Percentiles rank a stretch among this genome's conserved stretches.
Conservation (phyloP, 2,329 filamentous ascomycete species). For the Fusarium denticulatum region DNA sequence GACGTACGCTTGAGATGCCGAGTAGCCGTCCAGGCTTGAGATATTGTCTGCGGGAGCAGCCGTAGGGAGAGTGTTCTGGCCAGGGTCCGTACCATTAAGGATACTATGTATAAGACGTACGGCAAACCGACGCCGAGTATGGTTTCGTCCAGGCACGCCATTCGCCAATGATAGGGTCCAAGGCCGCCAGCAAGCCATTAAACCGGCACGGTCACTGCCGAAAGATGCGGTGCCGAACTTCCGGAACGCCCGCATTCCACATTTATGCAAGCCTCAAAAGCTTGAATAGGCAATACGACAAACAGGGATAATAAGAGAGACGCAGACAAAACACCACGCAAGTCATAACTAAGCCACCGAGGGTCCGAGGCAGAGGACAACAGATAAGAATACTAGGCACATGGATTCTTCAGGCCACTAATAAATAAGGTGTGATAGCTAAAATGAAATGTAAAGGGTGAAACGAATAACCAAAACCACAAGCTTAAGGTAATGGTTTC, state of each 20-base stretch:
- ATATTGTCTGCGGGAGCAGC: conserved; percentile 16
- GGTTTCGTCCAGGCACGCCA: conserved; percentile 17
- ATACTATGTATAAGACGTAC: conserved; percentile 1
- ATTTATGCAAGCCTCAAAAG: conserved; percentile 20
- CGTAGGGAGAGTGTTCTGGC: conserved; percentile 14
- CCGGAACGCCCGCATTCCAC: conserved; percentile 33
- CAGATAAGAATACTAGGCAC: background rate
- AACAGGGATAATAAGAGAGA: background rate
- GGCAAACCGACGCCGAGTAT: conserved; percentile 35
- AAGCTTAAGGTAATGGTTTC: conserved; percentile 57
- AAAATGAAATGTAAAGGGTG: conserved; percentile 63
- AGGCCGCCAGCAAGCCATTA: conserved; percentile 28
- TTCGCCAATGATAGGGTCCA: conserved; percentile 15
- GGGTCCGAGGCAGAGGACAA: background rate
- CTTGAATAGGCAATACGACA: background rate
- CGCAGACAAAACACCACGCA: background rate
- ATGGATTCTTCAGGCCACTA: background rate
- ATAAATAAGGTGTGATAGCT: background rate
- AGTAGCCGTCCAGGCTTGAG: conserved; percentile 21
- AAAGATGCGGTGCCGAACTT: conserved; percentile 42
- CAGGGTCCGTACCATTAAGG: conserved; percentile 2
- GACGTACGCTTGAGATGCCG: conserved; percentile 35
- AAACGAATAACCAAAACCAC: conserved; percentile 71
- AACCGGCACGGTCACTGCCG: conserved; percentile 38
- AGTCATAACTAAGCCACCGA: background rate